Conservation (phyloP, 257 asterid genomes). For the Solanum ahanhuiri region DNA sequence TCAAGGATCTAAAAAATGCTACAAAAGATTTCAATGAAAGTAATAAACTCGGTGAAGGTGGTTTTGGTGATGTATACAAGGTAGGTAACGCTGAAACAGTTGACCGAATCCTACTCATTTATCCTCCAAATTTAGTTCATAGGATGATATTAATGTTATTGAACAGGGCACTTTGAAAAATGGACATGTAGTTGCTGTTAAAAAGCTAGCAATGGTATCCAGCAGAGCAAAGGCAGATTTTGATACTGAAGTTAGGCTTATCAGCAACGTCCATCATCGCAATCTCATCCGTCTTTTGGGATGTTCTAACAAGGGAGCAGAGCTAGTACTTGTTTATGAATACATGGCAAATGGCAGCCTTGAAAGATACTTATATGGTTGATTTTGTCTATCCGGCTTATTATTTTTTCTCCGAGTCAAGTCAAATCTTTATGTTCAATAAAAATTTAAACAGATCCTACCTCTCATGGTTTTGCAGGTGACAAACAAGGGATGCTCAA, state of each 20-base stretch:
- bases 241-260: constrained; percentile 68
- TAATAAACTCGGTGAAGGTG: constrained; percentile 72
- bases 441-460: not conserved
- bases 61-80: constrained; percentile 75
- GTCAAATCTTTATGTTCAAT: not conserved
- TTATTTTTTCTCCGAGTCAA: not conserved
- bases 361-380: constrained; percentile 56
- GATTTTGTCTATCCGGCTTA: not conserved
- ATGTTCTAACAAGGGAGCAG: constrained; percentile 55
- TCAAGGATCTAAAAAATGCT: constrained; percentile 49
- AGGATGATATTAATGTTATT: not conserved
- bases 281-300: constrained; percentile 75
- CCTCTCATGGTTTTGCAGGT: constrained; percentile 24
- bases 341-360: constrained; percentile 80
- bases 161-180: constrained; percentile 60
- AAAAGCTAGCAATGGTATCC: constrained; percentile 38
- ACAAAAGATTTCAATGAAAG: constrained; percentile 56
- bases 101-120: not conserved
- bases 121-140: not conserved
- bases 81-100: constrained; percentile 4
- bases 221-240: constrained; percentile 60
- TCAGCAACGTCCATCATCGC: constrained; percentile 84
- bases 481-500: constrained; percentile 47
- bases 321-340: constrained; percentile 56
- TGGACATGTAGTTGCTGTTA: constrained; percentile 64